Percentiles rank a stretch among this genome's conserved stretches.
These are phyloP conservation scores for Borovskyia barvae DNA, from an alignment of 208 protist species.

Conservation along the genomic window DNA sequence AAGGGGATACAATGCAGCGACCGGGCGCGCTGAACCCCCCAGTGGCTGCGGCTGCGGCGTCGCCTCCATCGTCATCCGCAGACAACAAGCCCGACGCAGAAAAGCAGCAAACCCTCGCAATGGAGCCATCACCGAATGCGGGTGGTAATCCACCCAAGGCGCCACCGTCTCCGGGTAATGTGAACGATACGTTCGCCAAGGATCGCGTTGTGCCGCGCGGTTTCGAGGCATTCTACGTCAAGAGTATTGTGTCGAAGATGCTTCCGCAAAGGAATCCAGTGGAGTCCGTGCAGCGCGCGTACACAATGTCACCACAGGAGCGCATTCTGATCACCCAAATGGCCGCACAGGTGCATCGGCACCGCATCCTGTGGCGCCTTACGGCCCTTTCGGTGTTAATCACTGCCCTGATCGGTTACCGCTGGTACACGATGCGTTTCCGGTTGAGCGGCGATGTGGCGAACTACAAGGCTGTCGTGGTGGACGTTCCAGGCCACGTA, in stretches of 20 bases:
- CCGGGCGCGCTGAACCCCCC: too few relatives aligned
- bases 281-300: constrained; percentile 51
- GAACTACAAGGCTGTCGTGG: constrained; percentile 47
- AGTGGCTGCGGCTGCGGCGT: too few relatives aligned
- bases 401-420: constrained; percentile 21
- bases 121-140: neutral
- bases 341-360: constrained; percentile 21
- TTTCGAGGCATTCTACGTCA: constrained; percentile 73
- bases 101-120: too few relatives aligned
- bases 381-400: constrained; percentile 33
- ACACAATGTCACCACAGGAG: constrained; percentile 54
- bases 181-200: constrained; percentile 24
- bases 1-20: too few relatives aligned
- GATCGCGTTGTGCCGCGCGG: constrained; percentile 44
- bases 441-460: constrained; percentile 41
- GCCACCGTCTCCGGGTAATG: neutral
- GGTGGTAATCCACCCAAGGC: neutral
- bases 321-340: constrained; percentile 51
- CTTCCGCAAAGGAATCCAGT: constrained; percentile 29
- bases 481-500: constrained; percentile 49
- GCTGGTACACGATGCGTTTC: constrained; percentile 35
- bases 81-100: too few relatives aligned
- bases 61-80: too few relatives aligned
- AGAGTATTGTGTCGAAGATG: constrained; percentile 42
- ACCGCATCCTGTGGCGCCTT: constrained; percentile 25